These are phyloP conservation scores for Falciphora oryzae DNA, from an alignment of 2,329 filamentous ascomycete species.

Conservation along the genomic window DNA sequence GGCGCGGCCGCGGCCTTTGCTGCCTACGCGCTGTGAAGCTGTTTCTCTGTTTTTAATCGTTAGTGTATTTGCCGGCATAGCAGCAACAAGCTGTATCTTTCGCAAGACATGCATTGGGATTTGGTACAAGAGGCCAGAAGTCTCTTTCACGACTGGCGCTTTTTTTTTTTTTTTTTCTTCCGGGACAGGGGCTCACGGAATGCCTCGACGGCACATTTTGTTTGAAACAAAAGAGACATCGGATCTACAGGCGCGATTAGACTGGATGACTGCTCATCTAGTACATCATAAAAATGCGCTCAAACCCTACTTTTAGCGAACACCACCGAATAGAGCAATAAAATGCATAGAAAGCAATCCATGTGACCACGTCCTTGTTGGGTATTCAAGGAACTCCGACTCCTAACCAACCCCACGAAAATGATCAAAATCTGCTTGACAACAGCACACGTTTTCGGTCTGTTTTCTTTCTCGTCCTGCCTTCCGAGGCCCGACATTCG, in stretches of 20 bases:
- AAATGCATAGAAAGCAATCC: neutral
- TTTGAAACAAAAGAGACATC: neutral
- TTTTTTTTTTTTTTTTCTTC: neutral
- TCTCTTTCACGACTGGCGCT: neutral
- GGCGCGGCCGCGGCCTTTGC: constrained; percentile 3
- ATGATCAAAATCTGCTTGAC: too few species aligned
- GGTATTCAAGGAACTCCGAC: too few species aligned
- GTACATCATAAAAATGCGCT: neutral
- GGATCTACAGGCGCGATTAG: neutral
- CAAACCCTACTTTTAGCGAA: neutral
- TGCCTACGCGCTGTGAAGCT: constrained; percentile 4
- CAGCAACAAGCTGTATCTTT: neutral
- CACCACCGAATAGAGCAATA: neutral
- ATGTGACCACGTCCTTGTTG: too few species aligned
- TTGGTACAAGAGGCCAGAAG: too few species aligned
- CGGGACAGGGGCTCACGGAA: neutral
- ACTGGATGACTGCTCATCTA: neutral
- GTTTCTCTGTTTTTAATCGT: neutral
- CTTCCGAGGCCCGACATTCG: too few species aligned
- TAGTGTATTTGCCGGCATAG: neutral
- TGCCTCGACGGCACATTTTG: neutral
- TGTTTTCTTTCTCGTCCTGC: too few species aligned
- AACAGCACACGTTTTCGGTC: too few species aligned
- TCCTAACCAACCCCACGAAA: too few species aligned
- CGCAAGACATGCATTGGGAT: neutral